phyloP scores from a whole-genome alignment of 225 moss, liverwort and hornwort species.

The Polytrichum formosum region DNA sequence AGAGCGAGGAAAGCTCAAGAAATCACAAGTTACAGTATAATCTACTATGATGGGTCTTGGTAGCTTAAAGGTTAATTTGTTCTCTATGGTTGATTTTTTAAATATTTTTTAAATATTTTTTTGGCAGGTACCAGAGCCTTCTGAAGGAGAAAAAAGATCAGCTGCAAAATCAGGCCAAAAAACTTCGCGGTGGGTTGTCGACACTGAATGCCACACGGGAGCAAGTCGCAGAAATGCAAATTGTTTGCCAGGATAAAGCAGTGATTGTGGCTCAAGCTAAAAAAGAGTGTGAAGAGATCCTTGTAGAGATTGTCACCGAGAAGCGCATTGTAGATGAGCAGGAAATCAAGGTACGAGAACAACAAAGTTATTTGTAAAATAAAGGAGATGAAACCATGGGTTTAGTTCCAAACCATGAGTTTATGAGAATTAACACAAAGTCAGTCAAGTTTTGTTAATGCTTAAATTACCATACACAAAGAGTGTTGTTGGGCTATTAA shows the following conservation, averaged over 20 bases:
- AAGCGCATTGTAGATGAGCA: slow-evolving; percentile 80
- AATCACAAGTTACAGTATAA: too few relatives aligned
- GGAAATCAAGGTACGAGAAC: slow-evolving; percentile 53
- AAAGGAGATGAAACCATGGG: too few relatives aligned
- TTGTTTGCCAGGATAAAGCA: slow-evolving; percentile 72
- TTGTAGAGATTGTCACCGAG: slow-evolving; percentile 70
- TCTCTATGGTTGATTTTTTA: too few relatives aligned
- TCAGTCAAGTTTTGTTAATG: too few relatives aligned
- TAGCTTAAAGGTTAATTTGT: too few relatives aligned
- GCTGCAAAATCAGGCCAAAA: slow-evolving; percentile 57
- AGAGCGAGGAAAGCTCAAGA: too few relatives aligned
- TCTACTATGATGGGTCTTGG: too few relatives aligned
- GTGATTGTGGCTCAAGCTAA: slow-evolving; percentile 67
- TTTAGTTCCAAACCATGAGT: too few relatives aligned
- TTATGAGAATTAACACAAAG: too few relatives aligned
- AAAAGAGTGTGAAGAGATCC: slow-evolving; percentile 71
- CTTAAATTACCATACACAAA: too few relatives aligned
- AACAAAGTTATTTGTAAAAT: too few relatives aligned
- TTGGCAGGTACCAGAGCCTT: slow-evolving; percentile 49
- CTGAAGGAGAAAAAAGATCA: slow-evolving; percentile 61
- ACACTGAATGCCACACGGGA: slow-evolving; percentile 62
- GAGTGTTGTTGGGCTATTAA: too few relatives aligned
- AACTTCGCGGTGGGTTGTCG: slow-evolving; percentile 69
- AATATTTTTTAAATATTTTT: not conserved
- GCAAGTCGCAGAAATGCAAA: slow-evolving; percentile 69